Evolutionary conservation across 1,139 yeast genomes (phyloP).

Genomic region (Sugiyamaella pinicola): DNA sequence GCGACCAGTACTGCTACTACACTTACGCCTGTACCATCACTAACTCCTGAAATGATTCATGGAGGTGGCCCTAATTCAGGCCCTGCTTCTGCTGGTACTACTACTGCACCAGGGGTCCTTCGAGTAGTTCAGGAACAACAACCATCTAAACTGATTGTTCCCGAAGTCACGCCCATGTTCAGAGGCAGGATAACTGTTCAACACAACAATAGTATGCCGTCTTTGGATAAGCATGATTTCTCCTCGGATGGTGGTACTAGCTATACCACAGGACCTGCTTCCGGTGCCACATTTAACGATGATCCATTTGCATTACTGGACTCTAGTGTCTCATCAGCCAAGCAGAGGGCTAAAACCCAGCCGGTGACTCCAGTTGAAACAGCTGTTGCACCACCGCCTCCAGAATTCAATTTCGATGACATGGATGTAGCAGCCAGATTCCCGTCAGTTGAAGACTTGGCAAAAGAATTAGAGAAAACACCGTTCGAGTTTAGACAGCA

Average conservation of each 20-base stretch:
- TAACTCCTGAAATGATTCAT: slow-evolving; percentile 19
- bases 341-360: slow-evolving; percentile 17
- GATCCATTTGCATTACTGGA: slow-evolving; percentile 23
- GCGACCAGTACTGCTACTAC: slow-evolving; percentile 23
- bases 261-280: slow-evolving; percentile 12
- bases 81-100: slow-evolving; percentile 13
- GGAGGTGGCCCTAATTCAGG: too few relatives aligned
- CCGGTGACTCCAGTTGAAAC: slow-evolving; percentile 21
- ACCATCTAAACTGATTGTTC: slow-evolving; percentile 24
- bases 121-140: slow-evolving; percentile 11
- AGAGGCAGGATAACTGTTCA: slow-evolving; percentile 32
- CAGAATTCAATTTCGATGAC: slow-evolving; percentile 10
- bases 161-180: slow-evolving; percentile 36
- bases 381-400: background rate
- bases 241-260: background rate
- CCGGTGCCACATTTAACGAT: slow-evolving; percentile 8
- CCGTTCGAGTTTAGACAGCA: slow-evolving; percentile 25
- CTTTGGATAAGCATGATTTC: slow-evolving; percentile 5
- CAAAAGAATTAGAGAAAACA: slow-evolving; percentile 32
- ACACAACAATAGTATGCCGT: slow-evolving; percentile 17
- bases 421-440: slow-evolving; percentile 33
- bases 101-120: slow-evolving; percentile 15
- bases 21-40: slow-evolving; percentile 15
- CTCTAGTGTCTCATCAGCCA: background rate
- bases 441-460: slow-evolving; percentile 44